phyloP scores from a whole-genome alignment of 208 protist species.

The Crithidia bombi region DNA sequence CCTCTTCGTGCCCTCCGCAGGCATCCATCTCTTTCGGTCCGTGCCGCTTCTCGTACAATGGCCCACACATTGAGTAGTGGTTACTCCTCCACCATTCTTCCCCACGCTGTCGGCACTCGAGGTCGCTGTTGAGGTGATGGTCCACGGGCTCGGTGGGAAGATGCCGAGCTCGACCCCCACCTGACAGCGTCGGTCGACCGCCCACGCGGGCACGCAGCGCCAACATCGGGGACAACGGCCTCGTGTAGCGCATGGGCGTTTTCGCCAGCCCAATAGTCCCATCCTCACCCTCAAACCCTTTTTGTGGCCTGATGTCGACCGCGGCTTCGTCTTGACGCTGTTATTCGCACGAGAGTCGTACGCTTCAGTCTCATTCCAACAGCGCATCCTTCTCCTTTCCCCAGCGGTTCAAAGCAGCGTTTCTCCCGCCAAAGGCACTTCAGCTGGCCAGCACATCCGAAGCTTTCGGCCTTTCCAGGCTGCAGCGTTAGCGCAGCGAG shows the following conservation, averaged over 20 bases:
- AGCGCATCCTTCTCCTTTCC: slow-evolving; percentile 10
- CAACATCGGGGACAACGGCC: slow-evolving; percentile 41
- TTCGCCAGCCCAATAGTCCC: slow-evolving; percentile 42
- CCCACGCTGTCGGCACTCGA: slow-evolving; percentile 38
- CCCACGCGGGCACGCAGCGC: slow-evolving; percentile 45
- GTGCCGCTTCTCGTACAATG: slow-evolving; percentile 33
- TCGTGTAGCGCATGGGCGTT: slow-evolving; percentile 37
- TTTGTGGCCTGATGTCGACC: slow-evolving; percentile 39
- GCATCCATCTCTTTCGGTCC: slow-evolving; percentile 17
- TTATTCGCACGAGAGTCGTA: slow-evolving; percentile 29
- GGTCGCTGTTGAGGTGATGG: slow-evolving; percentile 43
- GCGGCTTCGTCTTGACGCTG: slow-evolving; percentile 26
- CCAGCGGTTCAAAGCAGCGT: slow-evolving; percentile 9
- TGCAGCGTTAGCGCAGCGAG: slow-evolving; percentile 2
- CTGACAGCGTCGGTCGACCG: slow-evolving; percentile 37
- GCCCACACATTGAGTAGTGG: slow-evolving; percentile 41
- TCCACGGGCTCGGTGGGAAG: slow-evolving; percentile 34
- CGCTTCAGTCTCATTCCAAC: slow-evolving; percentile 24
- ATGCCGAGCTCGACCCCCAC: slow-evolving; percentile 43
- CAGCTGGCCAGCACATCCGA: slow-evolving; percentile 33
- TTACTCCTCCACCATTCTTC: slow-evolving; percentile 39
- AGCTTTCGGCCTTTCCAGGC: slow-evolving; percentile 25
- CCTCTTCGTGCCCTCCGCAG: too few species aligned
- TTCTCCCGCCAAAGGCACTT: slow-evolving; percentile 32
- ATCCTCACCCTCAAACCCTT: slow-evolving; percentile 43